Base-by-base conservation (phyloP, 805 yeast genomes). In the Candida palmyrensis region DNA sequence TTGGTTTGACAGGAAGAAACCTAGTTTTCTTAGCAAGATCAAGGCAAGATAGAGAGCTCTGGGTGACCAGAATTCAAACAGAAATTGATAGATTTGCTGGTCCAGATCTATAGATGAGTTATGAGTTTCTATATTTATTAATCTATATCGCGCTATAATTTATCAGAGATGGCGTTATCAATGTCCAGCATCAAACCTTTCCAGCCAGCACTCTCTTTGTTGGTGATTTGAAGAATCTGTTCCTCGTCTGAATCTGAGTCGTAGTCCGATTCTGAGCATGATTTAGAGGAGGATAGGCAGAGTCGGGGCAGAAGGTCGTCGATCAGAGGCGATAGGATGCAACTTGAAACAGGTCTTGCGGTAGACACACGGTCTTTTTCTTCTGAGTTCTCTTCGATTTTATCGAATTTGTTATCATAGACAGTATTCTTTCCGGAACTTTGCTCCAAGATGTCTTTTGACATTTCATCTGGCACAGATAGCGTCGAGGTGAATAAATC, bases 11-110 rank as follows among this genome's bases (percentile, higher is more conserved):
- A 1, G 92, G 95, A 1, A 67, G 67, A 32, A 69, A 78, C 28
- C 64, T 82, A 61, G 79, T 82, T 3, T 88, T 89, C 50, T 69
- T 87, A 74, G 80, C 96, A 7, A 57, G 88, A 29, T 84, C 95
- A 1, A 61, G 90, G 25, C 82, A 82, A 40, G 95, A 87, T 45
- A 65, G 89, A 34, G 96, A 90, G 48, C 41, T 75, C 20, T 89
- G 97, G 97, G 89, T 84, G 3, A 48, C 60, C 7, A 53, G 55
- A 27, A 51, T 75, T 12, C 47, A 55, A 32, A 47, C 57, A 11
- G 78, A 73, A 39, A 62, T 71, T 33, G 75, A 73, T 38, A 48
- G 76, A 32, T 61, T 57, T 43, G 45, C 60, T 1, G 11, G 19
- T 6, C 11, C 17, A 7, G 27, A 14, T 12, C 27, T 14, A 16